A percentile compares a stretch with the other conserved stretches of the same genome.
phyloP scores from a whole-genome alignment of 2,329 filamentous ascomycete species.

The Trichoderma semiorbis region DNA sequence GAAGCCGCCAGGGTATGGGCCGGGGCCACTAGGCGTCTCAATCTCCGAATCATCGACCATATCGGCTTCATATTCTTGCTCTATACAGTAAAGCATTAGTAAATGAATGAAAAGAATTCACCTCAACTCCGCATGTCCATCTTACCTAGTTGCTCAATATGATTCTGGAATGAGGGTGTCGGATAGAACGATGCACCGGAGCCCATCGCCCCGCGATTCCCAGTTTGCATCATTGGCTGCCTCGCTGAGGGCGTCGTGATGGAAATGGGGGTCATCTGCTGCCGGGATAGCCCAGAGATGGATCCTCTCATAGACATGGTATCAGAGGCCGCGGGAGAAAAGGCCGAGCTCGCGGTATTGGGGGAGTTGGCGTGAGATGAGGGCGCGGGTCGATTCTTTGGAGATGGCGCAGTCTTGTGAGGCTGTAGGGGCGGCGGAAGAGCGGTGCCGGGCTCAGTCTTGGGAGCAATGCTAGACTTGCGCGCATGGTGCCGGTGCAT shows the following conservation, averaged over 20 bases:
- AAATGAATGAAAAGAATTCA: not conserved
- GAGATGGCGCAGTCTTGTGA: slow-evolving; percentile 57
- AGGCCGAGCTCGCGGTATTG: slow-evolving; percentile 45
- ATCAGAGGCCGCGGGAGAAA: slow-evolving; percentile 43
- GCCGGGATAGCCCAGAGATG: slow-evolving; percentile 32
- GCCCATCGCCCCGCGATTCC: slow-evolving; percentile 34
- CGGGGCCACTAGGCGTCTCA: slow-evolving; percentile 62
- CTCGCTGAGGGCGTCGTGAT: slow-evolving; percentile 25
- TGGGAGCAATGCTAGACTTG: slow-evolving; percentile 73
- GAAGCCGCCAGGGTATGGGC: slow-evolving; percentile 59
- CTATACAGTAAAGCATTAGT: slow-evolving; percentile 51
- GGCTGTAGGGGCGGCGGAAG: slow-evolving; percentile 45
- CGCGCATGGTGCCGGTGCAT: slow-evolving; percentile 75
- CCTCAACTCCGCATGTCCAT: slow-evolving; percentile 20
- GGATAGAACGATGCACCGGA: slow-evolving; percentile 65
- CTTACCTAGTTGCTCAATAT: slow-evolving; percentile 95
- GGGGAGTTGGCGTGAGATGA: slow-evolving; percentile 68
- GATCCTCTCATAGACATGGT: slow-evolving; percentile 44
- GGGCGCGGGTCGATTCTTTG: slow-evolving; percentile 77
- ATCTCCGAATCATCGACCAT: slow-evolving; percentile 81
- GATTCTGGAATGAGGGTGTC: slow-evolving; percentile 79
- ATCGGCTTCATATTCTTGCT: slow-evolving; percentile 94
- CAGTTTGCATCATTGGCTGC: slow-evolving; percentile 37
- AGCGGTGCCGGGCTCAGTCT: slow-evolving; percentile 56
- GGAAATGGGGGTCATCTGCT: slow-evolving; percentile 31